Evolutionary conservation across 2,329 filamentous ascomycete genomes (phyloP).

Genomic region (Pseudogymnoascus verrucosus): DNA sequence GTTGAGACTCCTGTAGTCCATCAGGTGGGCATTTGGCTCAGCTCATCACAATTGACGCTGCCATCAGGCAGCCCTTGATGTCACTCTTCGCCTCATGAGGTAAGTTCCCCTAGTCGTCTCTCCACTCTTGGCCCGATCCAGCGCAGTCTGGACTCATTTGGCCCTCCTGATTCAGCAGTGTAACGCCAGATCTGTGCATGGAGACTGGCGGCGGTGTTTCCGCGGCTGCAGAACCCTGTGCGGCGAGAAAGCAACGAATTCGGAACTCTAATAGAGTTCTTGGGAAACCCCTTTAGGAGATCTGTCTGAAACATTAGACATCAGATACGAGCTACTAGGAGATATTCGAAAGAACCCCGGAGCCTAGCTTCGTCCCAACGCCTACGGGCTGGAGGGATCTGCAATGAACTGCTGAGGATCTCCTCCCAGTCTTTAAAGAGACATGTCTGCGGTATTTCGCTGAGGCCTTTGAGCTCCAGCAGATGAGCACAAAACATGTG

Average conservation of each 20-base stretch:
- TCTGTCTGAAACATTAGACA: background rate
- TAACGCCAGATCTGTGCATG: background rate
- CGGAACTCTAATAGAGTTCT: background rate
- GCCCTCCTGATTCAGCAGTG: background rate
- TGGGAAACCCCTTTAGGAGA: background rate
- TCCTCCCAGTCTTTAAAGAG: background rate
- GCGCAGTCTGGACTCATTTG: background rate
- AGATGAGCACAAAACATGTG: background rate
- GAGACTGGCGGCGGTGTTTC: too few species aligned
- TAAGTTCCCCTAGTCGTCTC: background rate
- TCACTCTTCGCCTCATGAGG: background rate
- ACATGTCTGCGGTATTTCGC: background rate
- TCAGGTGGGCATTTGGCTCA: background rate
- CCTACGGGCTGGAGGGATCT: background rate
- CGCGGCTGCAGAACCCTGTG: background rate
- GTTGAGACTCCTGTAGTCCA: background rate
- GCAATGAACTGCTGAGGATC: background rate
- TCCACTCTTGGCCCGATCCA: background rate
- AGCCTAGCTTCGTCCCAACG: background rate
- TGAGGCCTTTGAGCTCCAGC: background rate
- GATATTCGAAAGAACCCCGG: background rate
- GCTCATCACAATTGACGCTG: background rate
- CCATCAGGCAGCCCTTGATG: background rate
- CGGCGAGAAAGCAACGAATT: background rate
- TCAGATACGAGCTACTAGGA: background rate